Base-by-base conservation (phyloP, 1,284 basidiomycete genomes). In the Trichosporon sp. region DNA sequence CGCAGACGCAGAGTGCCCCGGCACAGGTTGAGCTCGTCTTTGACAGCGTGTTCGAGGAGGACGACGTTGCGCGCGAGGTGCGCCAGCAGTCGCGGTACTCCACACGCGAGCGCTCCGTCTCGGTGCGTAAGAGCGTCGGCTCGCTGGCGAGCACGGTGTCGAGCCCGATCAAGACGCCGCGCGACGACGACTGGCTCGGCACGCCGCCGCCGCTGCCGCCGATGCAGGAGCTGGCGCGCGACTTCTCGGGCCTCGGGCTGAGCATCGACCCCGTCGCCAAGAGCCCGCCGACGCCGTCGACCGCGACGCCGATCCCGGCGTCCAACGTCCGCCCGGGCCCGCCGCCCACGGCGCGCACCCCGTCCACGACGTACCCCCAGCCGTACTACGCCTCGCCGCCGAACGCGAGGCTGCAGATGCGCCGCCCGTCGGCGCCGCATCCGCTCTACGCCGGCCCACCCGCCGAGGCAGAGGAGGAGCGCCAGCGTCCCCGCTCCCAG, bases 21-120 rank as follows among this genome's bases (percentile, higher is more conserved):
- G 56, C 56, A 9, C 56, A 60, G 18, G 56, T 60, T 29, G 56
- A 60, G 56, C 56, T 60, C 12, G 56, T 60, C 18, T 60, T 60
- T 6, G 56, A 60, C 29, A n/a, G 15, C 0, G 56, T 60, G 29
- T 60, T 60, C 13, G 56, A 60, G 56, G 56, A 60, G 56, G 56
- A 60, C 29, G 56, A 60, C 27, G 29, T 60, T 13, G 56, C 56
- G 13, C 56, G 56, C 2, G 56, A 60, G 29, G 56, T 60, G 15
- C 56, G 56, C 7, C 56, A 31, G 15, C 47, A 21, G 21, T 51
- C 47, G 23, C 47, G 47, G 5, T 51, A 51, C 47, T 51, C 47
- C 1, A 25, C 47, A 8, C 21, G 47, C 8, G 47, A 51, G 21
- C 47, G 47, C 21, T 23, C 15, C 23, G 47, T 51, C 9, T 29